Evolutionary conservation across 78 protist genomes (phyloP).

Genomic region (Capsaspora owczarzaki): DNA sequence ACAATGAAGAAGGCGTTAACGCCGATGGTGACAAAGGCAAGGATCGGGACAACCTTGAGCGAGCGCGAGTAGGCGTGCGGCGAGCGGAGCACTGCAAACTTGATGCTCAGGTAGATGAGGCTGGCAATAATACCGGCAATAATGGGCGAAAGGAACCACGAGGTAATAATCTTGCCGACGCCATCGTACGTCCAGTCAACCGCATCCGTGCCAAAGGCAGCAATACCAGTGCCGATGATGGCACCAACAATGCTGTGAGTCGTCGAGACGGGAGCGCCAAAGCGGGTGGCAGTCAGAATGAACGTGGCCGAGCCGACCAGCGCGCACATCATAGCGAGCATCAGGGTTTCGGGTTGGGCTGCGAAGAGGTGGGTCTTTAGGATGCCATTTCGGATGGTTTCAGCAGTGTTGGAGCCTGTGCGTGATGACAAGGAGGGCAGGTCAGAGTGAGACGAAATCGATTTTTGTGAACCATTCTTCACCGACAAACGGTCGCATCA

Average conservation of each 20-base stretch:
- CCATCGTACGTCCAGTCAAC: slow-evolving; percentile 27
- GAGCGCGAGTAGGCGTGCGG: slow-evolving; percentile 8
- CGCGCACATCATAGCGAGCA: slow-evolving; percentile 36
- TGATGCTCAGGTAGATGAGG: slow-evolving; percentile 3
- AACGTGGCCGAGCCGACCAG: slow-evolving; percentile 23
- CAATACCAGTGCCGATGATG: slow-evolving; percentile 33
- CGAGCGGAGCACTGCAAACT: slow-evolving; percentile 4
- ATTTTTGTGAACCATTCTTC: too few relatives aligned
- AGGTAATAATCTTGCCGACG: slow-evolving; percentile 5
- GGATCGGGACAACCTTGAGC: slow-evolving; percentile 6
- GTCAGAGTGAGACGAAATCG: too few relatives aligned
- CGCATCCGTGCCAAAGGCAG: slow-evolving; percentile 21
- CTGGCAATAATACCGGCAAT: slow-evolving; percentile 17
- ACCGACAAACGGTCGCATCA: too few relatives aligned
- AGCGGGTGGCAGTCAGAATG: slow-evolving; percentile 19
- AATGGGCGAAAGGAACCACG: slow-evolving; percentile 21
- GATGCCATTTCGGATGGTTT: slow-evolving; percentile 13
- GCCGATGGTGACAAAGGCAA: neutral
- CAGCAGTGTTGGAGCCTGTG: too few relatives aligned
- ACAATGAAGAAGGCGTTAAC: slow-evolving; percentile 21
- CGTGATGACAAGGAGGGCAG: too few relatives aligned
- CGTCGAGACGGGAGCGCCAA: slow-evolving; percentile 45
- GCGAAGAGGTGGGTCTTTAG: neutral
- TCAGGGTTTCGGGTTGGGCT: slow-evolving; percentile 15
- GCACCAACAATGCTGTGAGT: slow-evolving; percentile 53